phyloP scores from a whole-genome alignment of 2,329 filamentous ascomycete genomes.

The Penicillium sp. region DNA sequence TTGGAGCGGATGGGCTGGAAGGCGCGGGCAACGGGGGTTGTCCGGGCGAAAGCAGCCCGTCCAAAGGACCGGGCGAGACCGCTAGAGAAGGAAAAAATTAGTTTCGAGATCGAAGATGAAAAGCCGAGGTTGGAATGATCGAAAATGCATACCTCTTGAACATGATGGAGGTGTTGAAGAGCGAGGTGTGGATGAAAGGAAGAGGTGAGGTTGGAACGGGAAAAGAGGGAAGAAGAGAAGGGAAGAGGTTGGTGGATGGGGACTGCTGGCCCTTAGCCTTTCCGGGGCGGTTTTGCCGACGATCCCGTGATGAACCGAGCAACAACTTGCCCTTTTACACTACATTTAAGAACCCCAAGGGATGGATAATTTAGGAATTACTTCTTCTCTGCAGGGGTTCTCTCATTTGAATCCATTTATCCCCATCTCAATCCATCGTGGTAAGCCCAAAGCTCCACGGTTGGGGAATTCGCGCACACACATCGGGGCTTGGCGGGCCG shows the following conservation, averaged over 20 bases:
- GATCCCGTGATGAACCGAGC: slow-evolving; percentile 45
- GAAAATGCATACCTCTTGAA: slow-evolving; percentile 59
- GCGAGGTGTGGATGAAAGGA: slow-evolving; percentile 33
- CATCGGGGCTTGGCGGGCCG: slow-evolving; percentile 25
- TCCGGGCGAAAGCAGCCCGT: slow-evolving; percentile 60
- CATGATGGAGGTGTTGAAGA: slow-evolving; percentile 56
- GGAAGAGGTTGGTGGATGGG: slow-evolving; percentile 37
- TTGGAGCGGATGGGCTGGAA: slow-evolving; percentile 59
- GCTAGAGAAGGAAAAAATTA: slow-evolving; percentile 48
- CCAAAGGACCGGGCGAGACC: slow-evolving; percentile 67
- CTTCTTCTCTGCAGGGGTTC: background rate
- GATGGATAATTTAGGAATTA: background rate
- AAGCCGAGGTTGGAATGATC: slow-evolving; percentile 19
- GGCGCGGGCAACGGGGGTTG: slow-evolving; percentile 55
- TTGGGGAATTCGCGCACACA: slow-evolving; percentile 21
- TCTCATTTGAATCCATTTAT: background rate
- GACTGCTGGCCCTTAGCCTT: slow-evolving; percentile 39
- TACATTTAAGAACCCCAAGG: background rate
- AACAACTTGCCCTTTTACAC: slow-evolving; percentile 1
- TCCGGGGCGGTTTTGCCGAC: slow-evolving; percentile 47
- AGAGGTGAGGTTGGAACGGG: slow-evolving; percentile 23
- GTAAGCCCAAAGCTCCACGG: slow-evolving; percentile 9
- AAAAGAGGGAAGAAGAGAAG: slow-evolving; percentile 37
- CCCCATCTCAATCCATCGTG: background rate
- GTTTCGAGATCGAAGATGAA: slow-evolving; percentile 29